Evolutionary conservation across 2,329 filamentous ascomycete genomes (phyloP).

Genomic region (Epichloe sibirici): DNA sequence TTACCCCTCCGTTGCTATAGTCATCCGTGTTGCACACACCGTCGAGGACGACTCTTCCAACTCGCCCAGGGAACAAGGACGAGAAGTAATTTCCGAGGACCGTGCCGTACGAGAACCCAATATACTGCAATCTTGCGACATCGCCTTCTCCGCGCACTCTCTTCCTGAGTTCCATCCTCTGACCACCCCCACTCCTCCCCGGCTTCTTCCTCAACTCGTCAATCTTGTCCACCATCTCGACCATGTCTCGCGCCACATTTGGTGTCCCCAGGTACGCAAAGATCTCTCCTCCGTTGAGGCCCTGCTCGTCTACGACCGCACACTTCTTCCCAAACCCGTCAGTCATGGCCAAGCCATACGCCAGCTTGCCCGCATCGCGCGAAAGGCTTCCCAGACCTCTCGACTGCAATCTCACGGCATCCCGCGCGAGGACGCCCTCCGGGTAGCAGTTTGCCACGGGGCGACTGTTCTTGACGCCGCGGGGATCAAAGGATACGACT

Average conservation of each 20-base stretch:
- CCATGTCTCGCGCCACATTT: slow-evolving; percentile 30
- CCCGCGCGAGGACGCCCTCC: slow-evolving; percentile 16
- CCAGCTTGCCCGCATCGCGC: slow-evolving; percentile 10
- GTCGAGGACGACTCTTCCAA: slow-evolving; percentile 31
- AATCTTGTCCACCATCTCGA: slow-evolving; percentile 30
- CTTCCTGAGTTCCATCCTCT: slow-evolving; percentile 7
- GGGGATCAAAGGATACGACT: slow-evolving; percentile 32
- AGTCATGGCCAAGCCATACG: slow-evolving; percentile 15
- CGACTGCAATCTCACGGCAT: slow-evolving; percentile 17
- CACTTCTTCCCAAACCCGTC: slow-evolving; percentile 20
- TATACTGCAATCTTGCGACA: slow-evolving; percentile 27
- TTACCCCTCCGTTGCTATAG: slow-evolving; percentile 19
- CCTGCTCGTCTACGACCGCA: slow-evolving; percentile 5
- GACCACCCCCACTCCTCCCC: not conserved
- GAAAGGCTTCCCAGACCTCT: slow-evolving; percentile 18
- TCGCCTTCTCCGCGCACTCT: slow-evolving; percentile 3
- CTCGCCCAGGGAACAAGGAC: slow-evolving; percentile 22
- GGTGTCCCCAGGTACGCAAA: slow-evolving; percentile 23
- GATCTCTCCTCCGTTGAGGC: slow-evolving; percentile 14
- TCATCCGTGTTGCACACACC: slow-evolving; percentile 25
- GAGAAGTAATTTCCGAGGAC: slow-evolving; percentile 23
- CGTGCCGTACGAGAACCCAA: slow-evolving; percentile 36
- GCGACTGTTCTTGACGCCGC: slow-evolving; percentile 26
- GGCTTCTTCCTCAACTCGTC: slow-evolving; percentile 19
- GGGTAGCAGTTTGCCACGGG: slow-evolving; percentile 28